These are phyloP conservation scores for Lentinula sp. DNA, from an alignment of 768 basidiomycete genomes.

Conservation along the genomic window DNA sequence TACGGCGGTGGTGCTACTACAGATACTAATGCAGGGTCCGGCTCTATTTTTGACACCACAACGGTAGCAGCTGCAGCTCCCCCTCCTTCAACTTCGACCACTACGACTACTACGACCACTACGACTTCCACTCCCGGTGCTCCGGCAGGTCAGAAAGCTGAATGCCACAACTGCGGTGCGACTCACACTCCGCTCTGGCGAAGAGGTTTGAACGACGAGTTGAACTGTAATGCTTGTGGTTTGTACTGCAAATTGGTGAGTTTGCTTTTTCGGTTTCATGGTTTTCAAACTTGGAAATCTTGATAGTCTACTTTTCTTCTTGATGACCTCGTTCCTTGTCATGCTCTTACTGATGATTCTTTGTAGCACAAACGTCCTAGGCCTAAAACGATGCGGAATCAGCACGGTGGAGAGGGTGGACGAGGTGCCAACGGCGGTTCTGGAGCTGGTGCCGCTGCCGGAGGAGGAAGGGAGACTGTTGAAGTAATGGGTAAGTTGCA, in stretches of 20 bases:
- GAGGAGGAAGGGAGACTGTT: conserved; percentile 23
- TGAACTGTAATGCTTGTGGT: conserved; percentile 88
- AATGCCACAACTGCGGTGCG: conserved; percentile 85
- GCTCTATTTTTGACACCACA: not conserved
- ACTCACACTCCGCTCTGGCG: conserved; percentile 88
- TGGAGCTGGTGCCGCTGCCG: conserved; percentile 27
- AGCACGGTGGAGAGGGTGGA: conserved; percentile 64
- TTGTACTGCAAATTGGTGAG: conserved; percentile 80
- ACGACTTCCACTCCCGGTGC: conserved; percentile 27
- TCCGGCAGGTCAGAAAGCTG: conserved; percentile 64
- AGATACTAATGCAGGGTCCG: not conserved
- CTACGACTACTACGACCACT: not conserved
- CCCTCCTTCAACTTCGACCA: not conserved
- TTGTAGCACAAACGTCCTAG: conserved; percentile 81
- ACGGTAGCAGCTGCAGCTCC: not conserved
- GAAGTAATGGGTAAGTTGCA: conserved; percentile 61
- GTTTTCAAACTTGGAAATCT: no score
- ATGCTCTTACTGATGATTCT: not conserved
- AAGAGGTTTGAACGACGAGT: conserved; percentile 78
- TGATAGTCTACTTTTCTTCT: not conserved
- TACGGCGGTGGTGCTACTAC: not conserved
- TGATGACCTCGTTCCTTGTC: not conserved
- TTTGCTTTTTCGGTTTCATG: conserved; percentile 7
- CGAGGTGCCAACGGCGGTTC: conserved; percentile 53
- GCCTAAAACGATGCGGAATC: conserved; percentile 81